Evolutionary conservation across 164 flowering plant species (phyloP).

Genomic region (Sedum album): DNA sequence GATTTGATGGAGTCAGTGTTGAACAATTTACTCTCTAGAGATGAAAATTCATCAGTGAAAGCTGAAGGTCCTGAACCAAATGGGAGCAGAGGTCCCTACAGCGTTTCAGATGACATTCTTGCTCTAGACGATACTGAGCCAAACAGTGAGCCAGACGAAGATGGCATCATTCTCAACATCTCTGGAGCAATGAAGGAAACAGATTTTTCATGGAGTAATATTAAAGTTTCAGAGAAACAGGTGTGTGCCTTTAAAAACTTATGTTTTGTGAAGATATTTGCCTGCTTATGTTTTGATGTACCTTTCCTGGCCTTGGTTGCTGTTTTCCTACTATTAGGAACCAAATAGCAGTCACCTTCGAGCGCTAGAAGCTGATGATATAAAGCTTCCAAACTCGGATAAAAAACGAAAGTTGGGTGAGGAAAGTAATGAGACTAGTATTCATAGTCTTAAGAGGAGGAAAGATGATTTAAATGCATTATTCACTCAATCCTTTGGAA

Average conservation of each 20-base stretch:
- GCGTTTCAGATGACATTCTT: slow-evolving; percentile 14
- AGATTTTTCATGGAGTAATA: slow-evolving; percentile 10
- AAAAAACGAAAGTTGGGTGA: not conserved
- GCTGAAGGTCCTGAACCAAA: not conserved
- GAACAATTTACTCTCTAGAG: slow-evolving; percentile 53
- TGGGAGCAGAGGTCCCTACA: slow-evolving; percentile 11
- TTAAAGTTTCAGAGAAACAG: not conserved
- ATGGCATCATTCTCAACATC: slow-evolving; percentile 48
- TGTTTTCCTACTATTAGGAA: not conserved
- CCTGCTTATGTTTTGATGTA: not conserved
- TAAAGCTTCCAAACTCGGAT: not conserved
- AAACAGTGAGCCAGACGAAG: slow-evolving; percentile 32
- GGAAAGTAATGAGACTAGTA: not conserved
- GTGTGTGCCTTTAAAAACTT: not conserved
- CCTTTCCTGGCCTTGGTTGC: not conserved
- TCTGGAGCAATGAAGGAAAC: slow-evolving; percentile 16
- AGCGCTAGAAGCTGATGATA: not conserved
- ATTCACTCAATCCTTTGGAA: slow-evolving; percentile 13
- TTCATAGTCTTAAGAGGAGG: slow-evolving; percentile 2
- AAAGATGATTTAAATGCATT: slow-evolving; percentile 11
- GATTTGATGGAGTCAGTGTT: slow-evolving; percentile 61
- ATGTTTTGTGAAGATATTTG: not conserved
- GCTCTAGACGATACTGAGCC: slow-evolving; percentile 20
- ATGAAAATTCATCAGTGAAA: slow-evolving; percentile 14
- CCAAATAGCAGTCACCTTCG: not conserved